Percentiles rank a stretch among this genome's conserved stretches.
These are phyloP conservation scores for Escovopsis weberi DNA, from an alignment of 2,329 filamentous ascomycete genomes.

Conservation along the genomic window DNA sequence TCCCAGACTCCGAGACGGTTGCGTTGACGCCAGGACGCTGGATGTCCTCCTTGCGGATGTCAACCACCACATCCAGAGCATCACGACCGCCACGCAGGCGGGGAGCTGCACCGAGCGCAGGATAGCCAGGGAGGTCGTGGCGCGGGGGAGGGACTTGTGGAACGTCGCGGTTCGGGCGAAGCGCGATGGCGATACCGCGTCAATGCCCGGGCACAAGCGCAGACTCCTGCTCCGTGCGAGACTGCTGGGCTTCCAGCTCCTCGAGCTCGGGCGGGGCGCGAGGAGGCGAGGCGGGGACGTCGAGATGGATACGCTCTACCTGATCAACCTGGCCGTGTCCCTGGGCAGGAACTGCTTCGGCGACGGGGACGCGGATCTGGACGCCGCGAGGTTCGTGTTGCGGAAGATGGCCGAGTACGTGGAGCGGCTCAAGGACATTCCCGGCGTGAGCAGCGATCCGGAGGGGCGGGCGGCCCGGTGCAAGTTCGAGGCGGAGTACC, in stretches of 20 bases:
- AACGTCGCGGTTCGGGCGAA: conserved; percentile 45
- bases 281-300: conserved; percentile 12
- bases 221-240: conserved; percentile 26
- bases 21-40: conserved; percentile 22
- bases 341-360: conserved; percentile 39
- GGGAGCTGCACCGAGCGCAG: neutral
- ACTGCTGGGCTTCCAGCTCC: conserved; percentile 50
- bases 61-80: conserved; percentile 12
- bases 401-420: conserved; percentile 47
- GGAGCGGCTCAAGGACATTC: conserved; percentile 8
- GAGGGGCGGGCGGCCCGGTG: conserved; percentile 4
- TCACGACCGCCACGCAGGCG: conserved; percentile 7
- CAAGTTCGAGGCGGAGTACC: conserved; percentile 44
- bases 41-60: conserved; percentile 23
- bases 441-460: neutral
- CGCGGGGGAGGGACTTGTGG: conserved; percentile 46
- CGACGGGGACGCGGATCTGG: conserved; percentile 29
- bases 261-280: conserved; percentile 40
- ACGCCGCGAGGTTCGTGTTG: conserved; percentile 45
- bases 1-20: conserved; percentile 8
- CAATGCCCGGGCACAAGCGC: conserved; percentile 8
- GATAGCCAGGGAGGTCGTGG: conserved; percentile 33
- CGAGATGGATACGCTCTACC: conserved; percentile 31
- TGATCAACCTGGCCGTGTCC: conserved; percentile 55
- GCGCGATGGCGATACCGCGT: conserved; percentile 11